Evolutionary conservation across 1,284 basidiomycete genomes (phyloP), one percentile per base, ranked within the genome.

Genomic region (Puccinia polysora): DNA sequence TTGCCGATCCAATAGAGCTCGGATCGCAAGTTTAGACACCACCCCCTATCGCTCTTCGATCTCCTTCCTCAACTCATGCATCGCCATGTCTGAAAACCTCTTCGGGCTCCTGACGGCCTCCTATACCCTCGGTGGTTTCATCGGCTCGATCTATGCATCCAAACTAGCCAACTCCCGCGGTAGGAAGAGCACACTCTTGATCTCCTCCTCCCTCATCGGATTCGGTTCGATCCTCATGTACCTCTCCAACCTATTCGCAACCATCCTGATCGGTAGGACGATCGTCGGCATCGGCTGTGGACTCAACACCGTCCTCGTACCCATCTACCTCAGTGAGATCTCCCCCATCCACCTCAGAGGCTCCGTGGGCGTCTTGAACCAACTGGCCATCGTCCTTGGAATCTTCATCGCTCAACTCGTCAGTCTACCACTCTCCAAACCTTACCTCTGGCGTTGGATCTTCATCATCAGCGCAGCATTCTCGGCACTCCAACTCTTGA

Each of bases 121-220:
- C 36, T 94, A 92, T 80, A 94, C 91, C 0, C 77, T 90, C n/a
- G 93, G 93, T 6, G 93, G 93, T 43, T 84, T 96, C 14, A 71
- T 87, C 2, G 91, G 91, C 14, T 90, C 88, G 76, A 78, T 89
- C 20, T 80, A 82, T 18, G 87, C 88, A n/a, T 87, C 88, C 75
- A 79, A 85, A 38, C 78, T 88, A 60, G 89, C 89, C 82, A 85
- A 88, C 75, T 81, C 82, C 34, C 84, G 83, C 77, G 91, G 91
- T 10, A 84, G 89, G 28, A 86, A 84, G 69, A 45, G 40, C 18
- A 30, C 69, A 6, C 28, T 74, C 15, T 20, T 73, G 18, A 32
- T 70, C 8, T 53, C 72, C 15, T 58, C 72, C 6, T 1, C 52
- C 38, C 40, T 73, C 0, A 74, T 73, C 55, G 65, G 65, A 15